phyloP scores from a whole-genome alignment of 2,329 filamentous ascomycete genomes.

The Trichoderma polysporum region DNA sequence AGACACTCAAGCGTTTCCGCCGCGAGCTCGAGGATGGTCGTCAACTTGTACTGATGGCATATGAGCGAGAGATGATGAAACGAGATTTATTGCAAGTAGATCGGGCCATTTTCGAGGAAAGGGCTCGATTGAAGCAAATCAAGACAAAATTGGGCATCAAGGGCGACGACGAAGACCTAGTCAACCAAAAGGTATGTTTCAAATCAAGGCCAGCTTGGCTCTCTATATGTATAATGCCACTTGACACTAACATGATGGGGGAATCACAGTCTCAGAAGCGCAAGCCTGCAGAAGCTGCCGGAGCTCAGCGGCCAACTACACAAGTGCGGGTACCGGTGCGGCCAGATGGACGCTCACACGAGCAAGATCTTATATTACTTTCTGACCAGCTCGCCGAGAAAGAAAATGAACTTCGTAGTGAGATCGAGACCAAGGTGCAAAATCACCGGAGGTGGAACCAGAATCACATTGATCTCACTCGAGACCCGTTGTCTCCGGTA shows the following conservation, averaged over 20 bases:
- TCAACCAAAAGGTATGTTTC: slow-evolving; percentile 78
- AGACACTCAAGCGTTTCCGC: slow-evolving; percentile 89
- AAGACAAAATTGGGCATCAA: slow-evolving; percentile 89
- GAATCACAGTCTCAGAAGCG: slow-evolving; percentile 65
- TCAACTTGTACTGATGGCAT: slow-evolving; percentile 73
- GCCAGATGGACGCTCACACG: slow-evolving; percentile 67
- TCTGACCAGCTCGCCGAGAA: slow-evolving; percentile 77
- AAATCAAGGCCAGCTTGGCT: background rate
- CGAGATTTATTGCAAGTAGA: slow-evolving; percentile 75
- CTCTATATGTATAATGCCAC: background rate
- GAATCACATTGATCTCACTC: slow-evolving; percentile 83
- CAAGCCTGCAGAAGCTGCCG: slow-evolving; percentile 60
- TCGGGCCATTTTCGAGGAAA: slow-evolving; percentile 77
- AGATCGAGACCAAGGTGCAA: slow-evolving; percentile 82
- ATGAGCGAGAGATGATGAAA: slow-evolving; percentile 76
- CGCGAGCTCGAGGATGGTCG: slow-evolving; percentile 89
- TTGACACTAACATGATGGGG: slow-evolving; percentile 38
- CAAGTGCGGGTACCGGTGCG: slow-evolving; percentile 70
- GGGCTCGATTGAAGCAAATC: slow-evolving; percentile 77
- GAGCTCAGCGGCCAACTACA: slow-evolving; percentile 59
- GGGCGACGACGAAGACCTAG: slow-evolving; percentile 87
- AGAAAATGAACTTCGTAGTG: slow-evolving; percentile 74
- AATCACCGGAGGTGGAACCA: slow-evolving; percentile 92
- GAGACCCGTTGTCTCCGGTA: slow-evolving; percentile 78
- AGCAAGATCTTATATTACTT: slow-evolving; percentile 75